Evolutionary conservation across 768 basidiomycete genomes (phyloP).

Genomic region (Lactarius akahatsu): DNA sequence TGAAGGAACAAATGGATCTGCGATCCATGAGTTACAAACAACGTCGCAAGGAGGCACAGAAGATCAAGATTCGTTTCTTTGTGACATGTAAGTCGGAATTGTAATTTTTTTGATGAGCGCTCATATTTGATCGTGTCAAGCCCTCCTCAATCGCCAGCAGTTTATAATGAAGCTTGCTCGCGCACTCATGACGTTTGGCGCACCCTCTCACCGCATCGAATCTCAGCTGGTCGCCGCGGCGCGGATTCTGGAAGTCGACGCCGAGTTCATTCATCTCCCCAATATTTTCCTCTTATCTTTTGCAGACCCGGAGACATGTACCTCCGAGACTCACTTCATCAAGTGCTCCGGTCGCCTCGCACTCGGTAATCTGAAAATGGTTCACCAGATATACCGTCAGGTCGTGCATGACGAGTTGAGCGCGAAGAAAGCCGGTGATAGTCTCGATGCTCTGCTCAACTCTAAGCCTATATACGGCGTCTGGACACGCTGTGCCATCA

Average conservation of each 20-base stretch:
- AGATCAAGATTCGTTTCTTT: conserved; percentile 66
- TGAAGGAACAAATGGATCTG: conserved; percentile 35
- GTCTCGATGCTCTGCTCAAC: conserved; percentile 61
- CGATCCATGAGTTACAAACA: conserved; percentile 62
- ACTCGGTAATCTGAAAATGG: conserved; percentile 78
- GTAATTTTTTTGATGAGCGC: neutral
- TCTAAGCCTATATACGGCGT: conserved; percentile 63
- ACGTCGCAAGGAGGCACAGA: conserved; percentile 60
- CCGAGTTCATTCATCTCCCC: conserved; percentile 83
- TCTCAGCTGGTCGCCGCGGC: conserved; percentile 86
- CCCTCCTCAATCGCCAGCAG: conserved; percentile 75
- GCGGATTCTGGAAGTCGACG: conserved; percentile 84
- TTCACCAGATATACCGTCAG: conserved; percentile 78
- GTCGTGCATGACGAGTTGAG: conserved; percentile 91
- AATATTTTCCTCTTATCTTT: conserved; percentile 81
- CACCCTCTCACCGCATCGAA: conserved; percentile 90
- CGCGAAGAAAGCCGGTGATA: conserved; percentile 65
- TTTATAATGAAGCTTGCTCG: conserved; percentile 84
- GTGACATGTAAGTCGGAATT: conserved; percentile 52
- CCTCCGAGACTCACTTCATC: conserved; percentile 85
- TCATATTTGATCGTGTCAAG: conserved; percentile 39
- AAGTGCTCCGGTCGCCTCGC: conserved; percentile 72
- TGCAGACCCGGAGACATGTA: conserved; percentile 79
- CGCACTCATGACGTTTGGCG: conserved; percentile 86
- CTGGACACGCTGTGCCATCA: conserved; percentile 60